These are phyloP conservation scores for Hymenoscyphus linearis DNA, from an alignment of 2,329 filamentous ascomycete species.

Conservation along the genomic window DNA sequence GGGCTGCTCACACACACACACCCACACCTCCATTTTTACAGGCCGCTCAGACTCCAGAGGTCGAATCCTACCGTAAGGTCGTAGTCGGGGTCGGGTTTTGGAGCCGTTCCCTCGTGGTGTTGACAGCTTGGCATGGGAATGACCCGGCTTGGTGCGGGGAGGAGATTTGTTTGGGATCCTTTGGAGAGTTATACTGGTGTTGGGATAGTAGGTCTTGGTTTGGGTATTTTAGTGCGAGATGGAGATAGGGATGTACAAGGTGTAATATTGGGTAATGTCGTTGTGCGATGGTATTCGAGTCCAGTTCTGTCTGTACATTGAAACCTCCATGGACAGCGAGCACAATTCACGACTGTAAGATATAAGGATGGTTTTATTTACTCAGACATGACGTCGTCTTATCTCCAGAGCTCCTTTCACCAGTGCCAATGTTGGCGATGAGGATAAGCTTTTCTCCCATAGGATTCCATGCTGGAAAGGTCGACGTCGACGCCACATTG, in stretches of 20 bases:
- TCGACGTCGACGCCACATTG: not conserved
- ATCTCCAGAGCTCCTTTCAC: not conserved
- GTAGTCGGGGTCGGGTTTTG: not conserved
- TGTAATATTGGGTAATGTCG: not conserved
- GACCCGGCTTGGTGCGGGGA: not conserved
- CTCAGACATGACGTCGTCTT: not conserved
- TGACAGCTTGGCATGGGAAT: not conserved
- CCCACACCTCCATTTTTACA: too few species aligned
- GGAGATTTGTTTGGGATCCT: not conserved
- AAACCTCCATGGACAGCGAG: too few species aligned
- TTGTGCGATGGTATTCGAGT: too few species aligned
- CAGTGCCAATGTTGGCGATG: not conserved
- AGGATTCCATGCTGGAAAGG: not conserved
- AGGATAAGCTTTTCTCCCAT: not conserved
- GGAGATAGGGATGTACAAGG: not conserved
- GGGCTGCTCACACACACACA: not conserved
- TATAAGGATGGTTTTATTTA: not conserved
- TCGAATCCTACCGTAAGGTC: too few species aligned
- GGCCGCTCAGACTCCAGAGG: too few species aligned
- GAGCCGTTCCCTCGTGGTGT: not conserved
- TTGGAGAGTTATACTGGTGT: not conserved
- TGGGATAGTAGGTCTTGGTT: not conserved
- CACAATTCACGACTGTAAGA: not conserved
- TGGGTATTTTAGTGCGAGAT: not conserved
- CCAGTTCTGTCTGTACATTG: too few species aligned